Percentiles rank a stretch among this genome's conserved stretches.
Evolutionary conservation across 345 rosid species (phyloP).

Genomic region (Cardamine resedifolia): DNA sequence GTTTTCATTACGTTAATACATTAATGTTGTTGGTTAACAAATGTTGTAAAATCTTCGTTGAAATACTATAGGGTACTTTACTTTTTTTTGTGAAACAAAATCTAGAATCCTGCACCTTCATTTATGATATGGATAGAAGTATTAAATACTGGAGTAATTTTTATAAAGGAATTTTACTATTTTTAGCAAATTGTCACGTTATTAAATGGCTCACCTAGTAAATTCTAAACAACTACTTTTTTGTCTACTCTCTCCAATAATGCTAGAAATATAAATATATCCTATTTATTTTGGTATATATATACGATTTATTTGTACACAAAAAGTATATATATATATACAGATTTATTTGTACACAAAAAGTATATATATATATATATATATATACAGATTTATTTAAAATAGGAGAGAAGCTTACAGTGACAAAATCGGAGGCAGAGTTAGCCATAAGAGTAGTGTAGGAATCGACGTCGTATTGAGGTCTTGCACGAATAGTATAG

Average conservation of each 20-base stretch:
- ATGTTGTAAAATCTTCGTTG: neutral
- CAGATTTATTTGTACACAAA: too few relatives aligned
- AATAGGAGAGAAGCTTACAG: conserved; percentile 34
- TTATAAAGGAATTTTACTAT: neutral
- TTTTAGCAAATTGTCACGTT: neutral
- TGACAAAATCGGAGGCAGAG: conserved; percentile 47
- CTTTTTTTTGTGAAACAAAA: neutral
- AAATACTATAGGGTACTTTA: neutral
- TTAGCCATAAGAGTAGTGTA: conserved; percentile 51
- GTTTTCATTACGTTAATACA: neutral
- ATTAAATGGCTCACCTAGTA: neutral
- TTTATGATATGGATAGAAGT: neutral
- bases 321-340: too few relatives aligned
- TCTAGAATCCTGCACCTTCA: neutral
- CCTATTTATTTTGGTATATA: neutral
- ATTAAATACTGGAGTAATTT: neutral
- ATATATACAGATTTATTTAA: neutral
- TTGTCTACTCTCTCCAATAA: neutral
- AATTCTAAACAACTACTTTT: neutral
- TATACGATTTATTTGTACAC: too few relatives aligned
- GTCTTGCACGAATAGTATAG: conserved; percentile 38
- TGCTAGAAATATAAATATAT: neutral
- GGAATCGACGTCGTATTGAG: conserved; percentile 42
- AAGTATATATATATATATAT: too few relatives aligned
- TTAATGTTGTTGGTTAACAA: neutral